Evolutionary conservation across 768 basidiomycete species (phyloP), one percentile per base, ranked within the genome.

Genomic region (Suillus variegatus): DNA sequence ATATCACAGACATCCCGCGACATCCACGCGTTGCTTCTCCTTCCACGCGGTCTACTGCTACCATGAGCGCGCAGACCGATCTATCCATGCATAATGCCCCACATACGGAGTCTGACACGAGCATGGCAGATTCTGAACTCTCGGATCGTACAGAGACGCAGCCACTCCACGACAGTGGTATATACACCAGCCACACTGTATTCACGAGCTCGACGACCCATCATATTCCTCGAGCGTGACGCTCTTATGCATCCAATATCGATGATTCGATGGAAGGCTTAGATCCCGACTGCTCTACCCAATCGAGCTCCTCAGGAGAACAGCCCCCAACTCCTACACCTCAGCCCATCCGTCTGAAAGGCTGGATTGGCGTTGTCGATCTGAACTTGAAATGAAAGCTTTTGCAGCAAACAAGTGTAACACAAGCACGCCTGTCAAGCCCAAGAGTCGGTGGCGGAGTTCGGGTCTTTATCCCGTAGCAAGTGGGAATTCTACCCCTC

Each of bases 331-430:
- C 73, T 0, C 73, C 66, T 38, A 74, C 54, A 16, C 73, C 65
- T 6, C 66, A 66, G 16, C 73, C 75, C 8, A 80, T 87, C 36
- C 83, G 88, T 22, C 81, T 82, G 62, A 72, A 75, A 0, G 89
- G 88, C 0, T 85, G 81, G 77, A 88, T 91, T 44, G 77, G 82
- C 28, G 75, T 78, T 3, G 85, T 85, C 10, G 86, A 89, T 66
- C 85, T 65, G 80, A 81, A 5, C 68, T 74, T 3, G 88, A 90
- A 67, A 70, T 90, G 6, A 76, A 79, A 16, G 80, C 80, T 0
- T 90, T 86, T 68, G 81, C 82, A 58, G 73, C 73, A 13, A 81
- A 75, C 14, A 44, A 63, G 46, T 67, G 69, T n/a, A 75, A 75
- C 7, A 70, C 74, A 0, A 75, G 74, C 22, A 75, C 74, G 18